These are phyloP conservation scores for Lipomyces spencermartinsiae DNA, from an alignment of 805 yeast species.

Conservation along the genomic window DNA sequence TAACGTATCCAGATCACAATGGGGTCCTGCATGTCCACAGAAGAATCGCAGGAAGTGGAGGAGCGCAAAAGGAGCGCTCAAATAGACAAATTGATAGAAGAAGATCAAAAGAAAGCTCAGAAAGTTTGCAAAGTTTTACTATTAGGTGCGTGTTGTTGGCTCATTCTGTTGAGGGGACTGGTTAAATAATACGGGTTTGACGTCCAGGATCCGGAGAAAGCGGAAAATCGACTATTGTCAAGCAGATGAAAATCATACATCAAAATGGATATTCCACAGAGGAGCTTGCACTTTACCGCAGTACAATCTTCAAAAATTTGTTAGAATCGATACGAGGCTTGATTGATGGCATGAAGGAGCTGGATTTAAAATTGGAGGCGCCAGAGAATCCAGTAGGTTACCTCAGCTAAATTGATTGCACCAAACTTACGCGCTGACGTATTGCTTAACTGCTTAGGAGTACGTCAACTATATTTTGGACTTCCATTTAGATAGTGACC, in stretches of 20 bases:
- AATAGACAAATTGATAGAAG: constrained; percentile 36
- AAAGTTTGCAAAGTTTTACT: constrained; percentile 74
- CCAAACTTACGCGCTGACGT: constrained; percentile 45
- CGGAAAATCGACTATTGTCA: constrained; percentile 80
- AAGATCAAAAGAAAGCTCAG: constrained; percentile 38
- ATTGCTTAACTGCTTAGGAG: constrained; percentile 40
- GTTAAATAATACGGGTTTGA: background rate
- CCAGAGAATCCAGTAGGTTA: constrained; percentile 16
- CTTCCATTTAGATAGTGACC: constrained; percentile 50
- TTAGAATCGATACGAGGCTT: constrained; percentile 77
- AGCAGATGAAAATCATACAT: constrained; percentile 80
- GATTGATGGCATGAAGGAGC: constrained; percentile 53
- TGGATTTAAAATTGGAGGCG: constrained; percentile 15
- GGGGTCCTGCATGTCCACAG: constrained; percentile 33
- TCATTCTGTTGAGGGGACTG: background rate
- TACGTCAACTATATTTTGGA: constrained; percentile 20
- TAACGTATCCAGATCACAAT: constrained; percentile 7
- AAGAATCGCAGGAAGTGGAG: constrained; percentile 16
- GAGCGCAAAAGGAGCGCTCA: constrained; percentile 32
- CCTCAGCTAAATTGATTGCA: background rate
- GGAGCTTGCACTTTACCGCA: constrained; percentile 75
- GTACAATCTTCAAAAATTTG: constrained; percentile 78
- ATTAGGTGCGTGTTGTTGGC: constrained; percentile 40
- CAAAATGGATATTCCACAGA: constrained; percentile 73
- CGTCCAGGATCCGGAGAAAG: constrained; percentile 76